phyloP scores from a whole-genome alignment of 345 rosid genomes.

The Corchorus olitorius region DNA sequence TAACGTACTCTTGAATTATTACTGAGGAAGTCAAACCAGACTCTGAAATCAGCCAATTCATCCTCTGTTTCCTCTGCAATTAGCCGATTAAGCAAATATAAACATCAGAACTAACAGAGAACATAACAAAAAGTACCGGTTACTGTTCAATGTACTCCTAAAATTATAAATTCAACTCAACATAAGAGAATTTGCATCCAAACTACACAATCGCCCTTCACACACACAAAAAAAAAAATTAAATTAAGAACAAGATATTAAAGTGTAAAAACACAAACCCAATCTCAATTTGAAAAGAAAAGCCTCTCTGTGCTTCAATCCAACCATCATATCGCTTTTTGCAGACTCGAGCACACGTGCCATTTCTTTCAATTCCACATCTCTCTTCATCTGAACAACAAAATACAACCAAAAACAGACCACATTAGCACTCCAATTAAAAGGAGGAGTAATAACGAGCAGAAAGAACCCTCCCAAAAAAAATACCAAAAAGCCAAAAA shows the following conservation, averaged over 20 bases:
- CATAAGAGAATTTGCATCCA: too few species aligned
- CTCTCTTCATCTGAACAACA: conserved; percentile 43
- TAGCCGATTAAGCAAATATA: background rate
- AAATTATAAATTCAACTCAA: too few species aligned
- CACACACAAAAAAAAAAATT: background rate
- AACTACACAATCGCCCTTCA: background rate
- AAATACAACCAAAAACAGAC: background rate
- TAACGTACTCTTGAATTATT: conserved; percentile 46
- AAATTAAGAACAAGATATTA: background rate
- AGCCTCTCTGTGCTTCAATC: conserved; percentile 57
- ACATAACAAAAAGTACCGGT: background rate
- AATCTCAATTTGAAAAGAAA: conserved; percentile 52
- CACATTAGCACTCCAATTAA: background rate
- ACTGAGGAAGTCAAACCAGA: conserved; percentile 53
- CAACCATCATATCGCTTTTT: conserved; percentile 57
- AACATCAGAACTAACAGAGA: too few species aligned
- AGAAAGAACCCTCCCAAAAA: background rate
- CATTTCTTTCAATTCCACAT: conserved; percentile 49
- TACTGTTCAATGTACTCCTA: background rate
- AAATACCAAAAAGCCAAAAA: conserved; percentile 25
- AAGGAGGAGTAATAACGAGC: background rate
- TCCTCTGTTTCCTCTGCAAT: conserved; percentile 65
- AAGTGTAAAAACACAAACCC: conserved; percentile 38
- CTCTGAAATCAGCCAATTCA: conserved; percentile 63
- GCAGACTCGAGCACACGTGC: conserved; percentile 40